These are phyloP conservation scores for Cercophora samala DNA, from an alignment of 495 filamentous ascomycete genomes.

Conservation along the genomic window DNA sequence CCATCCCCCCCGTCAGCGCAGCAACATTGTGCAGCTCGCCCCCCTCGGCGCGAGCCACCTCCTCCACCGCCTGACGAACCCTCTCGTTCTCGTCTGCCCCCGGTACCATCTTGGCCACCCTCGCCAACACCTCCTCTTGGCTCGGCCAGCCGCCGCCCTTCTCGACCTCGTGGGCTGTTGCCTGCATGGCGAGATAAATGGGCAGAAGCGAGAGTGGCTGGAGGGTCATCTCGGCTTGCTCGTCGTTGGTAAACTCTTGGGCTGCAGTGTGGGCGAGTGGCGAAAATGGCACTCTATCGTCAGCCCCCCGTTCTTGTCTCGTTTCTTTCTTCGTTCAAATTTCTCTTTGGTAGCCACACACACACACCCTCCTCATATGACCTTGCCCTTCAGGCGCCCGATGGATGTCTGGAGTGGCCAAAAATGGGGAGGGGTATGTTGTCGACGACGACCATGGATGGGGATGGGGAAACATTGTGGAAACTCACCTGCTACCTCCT, in stretches of 20 bases:
- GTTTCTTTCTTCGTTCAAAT: slow-evolving; percentile 9
- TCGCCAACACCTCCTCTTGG: slow-evolving; percentile 42
- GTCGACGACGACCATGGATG: background rate
- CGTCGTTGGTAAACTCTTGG: slow-evolving; percentile 40
- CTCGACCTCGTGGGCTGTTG: slow-evolving; percentile 40
- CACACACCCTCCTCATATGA: slow-evolving; percentile 4
- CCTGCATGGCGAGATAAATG: slow-evolving; percentile 71
- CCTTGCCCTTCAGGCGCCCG: background rate
- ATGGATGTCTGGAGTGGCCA: slow-evolving; percentile 10
- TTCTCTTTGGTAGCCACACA: slow-evolving; percentile 13
- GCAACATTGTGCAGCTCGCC: slow-evolving; percentile 93
- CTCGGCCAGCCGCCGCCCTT: slow-evolving; percentile 25
- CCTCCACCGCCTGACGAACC: slow-evolving; percentile 54
- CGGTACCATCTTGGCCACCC: slow-evolving; percentile 40
- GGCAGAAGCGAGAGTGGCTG: slow-evolving; percentile 65
- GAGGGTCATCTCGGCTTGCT: slow-evolving; percentile 40
- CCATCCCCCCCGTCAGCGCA: slow-evolving; percentile 84
- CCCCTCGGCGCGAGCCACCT: slow-evolving; percentile 72
- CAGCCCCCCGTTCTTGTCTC: background rate
- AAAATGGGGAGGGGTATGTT: background rate
- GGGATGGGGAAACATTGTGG: background rate
- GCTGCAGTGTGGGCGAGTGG: slow-evolving; percentile 23
- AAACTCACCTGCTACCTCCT: slow-evolving; percentile 35
- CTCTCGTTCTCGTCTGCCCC: slow-evolving; percentile 44
- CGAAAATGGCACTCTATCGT: slow-evolving; percentile 12